A percentile compares a stretch with the other conserved stretches of the same genome.
Evolutionary conservation across 805 yeast species (phyloP).

Genomic region (Metschnikowia vanudenii): DNA sequence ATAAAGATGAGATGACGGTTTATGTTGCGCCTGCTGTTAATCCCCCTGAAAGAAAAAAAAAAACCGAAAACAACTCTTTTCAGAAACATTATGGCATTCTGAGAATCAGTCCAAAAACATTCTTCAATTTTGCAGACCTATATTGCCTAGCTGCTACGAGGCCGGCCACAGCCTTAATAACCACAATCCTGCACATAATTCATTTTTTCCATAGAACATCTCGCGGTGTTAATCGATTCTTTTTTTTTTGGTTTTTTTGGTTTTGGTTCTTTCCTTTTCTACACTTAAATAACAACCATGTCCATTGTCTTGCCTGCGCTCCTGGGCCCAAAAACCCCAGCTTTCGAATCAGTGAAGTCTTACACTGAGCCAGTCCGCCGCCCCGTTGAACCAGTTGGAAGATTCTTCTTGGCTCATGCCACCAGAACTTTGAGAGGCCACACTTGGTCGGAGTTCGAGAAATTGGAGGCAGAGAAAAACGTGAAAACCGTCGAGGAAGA

Average conservation of each 20-base stretch:
- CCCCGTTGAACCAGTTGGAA: conserved; percentile 95
- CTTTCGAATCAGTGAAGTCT: conserved; percentile 49
- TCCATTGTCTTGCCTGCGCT: conserved; percentile 52
- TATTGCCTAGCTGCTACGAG: too few relatives aligned
- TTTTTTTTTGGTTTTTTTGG: neutral
- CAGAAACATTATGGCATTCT: too few relatives aligned
- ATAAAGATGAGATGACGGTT: too few relatives aligned
- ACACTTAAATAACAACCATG: conserved; percentile 28
- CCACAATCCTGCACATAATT: neutral
- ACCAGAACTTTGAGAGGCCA: conserved; percentile 94
- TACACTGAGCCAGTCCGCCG: conserved; percentile 67
- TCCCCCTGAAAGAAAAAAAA: too few relatives aligned
- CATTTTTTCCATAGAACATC: neutral
- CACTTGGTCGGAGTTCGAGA: conserved; percentile 97
- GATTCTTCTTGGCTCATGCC: conserved; percentile 93
- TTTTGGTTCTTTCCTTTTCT: neutral
- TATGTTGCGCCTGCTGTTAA: too few relatives aligned
- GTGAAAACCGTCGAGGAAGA: conserved; percentile 67
- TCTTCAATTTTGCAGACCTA: too few relatives aligned
- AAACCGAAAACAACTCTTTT: too few relatives aligned
- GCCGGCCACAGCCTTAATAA: too few relatives aligned
- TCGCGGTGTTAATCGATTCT: neutral
- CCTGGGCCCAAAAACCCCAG: conserved; percentile 42
- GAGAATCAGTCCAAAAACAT: too few relatives aligned
- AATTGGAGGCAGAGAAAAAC: conserved; percentile 86